Conservation (phyloP, 805 yeast genomes). For the Priceomyces medius region DNA sequence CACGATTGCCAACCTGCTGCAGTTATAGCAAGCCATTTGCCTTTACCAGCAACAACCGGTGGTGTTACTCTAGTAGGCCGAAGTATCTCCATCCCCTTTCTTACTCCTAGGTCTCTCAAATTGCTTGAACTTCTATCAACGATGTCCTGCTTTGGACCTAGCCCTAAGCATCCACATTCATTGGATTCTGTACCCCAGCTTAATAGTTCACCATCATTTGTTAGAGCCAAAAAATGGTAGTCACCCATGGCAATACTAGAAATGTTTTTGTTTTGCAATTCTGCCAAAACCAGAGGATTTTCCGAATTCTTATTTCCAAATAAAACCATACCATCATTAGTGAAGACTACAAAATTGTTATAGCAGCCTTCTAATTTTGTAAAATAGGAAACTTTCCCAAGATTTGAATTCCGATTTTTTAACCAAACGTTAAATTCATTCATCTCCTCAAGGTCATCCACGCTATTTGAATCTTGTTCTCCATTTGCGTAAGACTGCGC, state of each 20-base stretch:
- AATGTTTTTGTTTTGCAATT: constrained; percentile 48
- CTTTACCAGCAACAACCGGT: constrained; percentile 21
- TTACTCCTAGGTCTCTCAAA: constrained; percentile 27
- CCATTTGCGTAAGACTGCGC: constrained; percentile 15
- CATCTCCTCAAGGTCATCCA: constrained; percentile 9
- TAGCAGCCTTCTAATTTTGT: constrained; percentile 56
- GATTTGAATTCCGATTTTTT: constrained; percentile 14
- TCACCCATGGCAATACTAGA: constrained; percentile 68
- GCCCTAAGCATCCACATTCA: constrained; percentile 68
- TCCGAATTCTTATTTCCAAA: constrained; percentile 31
- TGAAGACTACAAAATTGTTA: constrained; percentile 53
- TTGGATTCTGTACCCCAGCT: constrained; percentile 70
- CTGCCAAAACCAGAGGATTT: constrained; percentile 34
- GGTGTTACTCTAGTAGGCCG: constrained; percentile 21
- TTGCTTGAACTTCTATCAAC: constrained; percentile 3
- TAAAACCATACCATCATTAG: constrained; percentile 48
- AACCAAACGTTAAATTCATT: constrained; percentile 33
- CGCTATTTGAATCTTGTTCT: constrained; percentile 5
- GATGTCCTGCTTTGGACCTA: constrained; percentile 35
- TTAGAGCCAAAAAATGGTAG: constrained; percentile 65
- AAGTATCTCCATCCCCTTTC: constrained; percentile 24
- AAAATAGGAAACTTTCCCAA: constrained; percentile 31
- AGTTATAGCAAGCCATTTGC: constrained; percentile 54
- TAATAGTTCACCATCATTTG: constrained; percentile 53
- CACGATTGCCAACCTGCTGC: constrained; percentile 84